Evolutionary conservation across 768 basidiomycete species (phyloP), one percentile per base, ranked within the genome.

Genomic region (Calocybe gangraenosa): DNA sequence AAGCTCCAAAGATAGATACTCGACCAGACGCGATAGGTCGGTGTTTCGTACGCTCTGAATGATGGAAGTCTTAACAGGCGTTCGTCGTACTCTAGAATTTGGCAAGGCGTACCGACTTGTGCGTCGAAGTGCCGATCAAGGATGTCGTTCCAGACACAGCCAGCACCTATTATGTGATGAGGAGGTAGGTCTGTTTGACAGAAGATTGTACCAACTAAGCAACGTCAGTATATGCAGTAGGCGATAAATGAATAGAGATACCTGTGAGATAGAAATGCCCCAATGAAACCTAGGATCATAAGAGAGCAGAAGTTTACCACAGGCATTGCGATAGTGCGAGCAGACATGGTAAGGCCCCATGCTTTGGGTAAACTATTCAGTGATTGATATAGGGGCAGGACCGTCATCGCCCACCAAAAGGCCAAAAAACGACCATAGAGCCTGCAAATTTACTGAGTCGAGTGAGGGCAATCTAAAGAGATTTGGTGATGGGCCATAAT

Each of bases 141-240:
- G 7, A 58, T 54, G 36, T 59, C 58, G 30, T 57, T 48, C 46
- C 50, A 57, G 7, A 50, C 44, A 25, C 40, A 49, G 20, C 52
- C 55, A 21, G 37, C 60, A 18, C 48, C 63, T 14, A 51, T 48
- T 25, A 37, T n/a, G 49, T 15, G 8, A 3, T 17, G 17, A 34
- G 7, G 18, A 33, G 15, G 9, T 11, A n/a, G 3, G 9, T 5
- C 15, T 14, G 13, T 8, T 22, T 17, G n/a, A 23, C 17, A 36
- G 4, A 34, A 2, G 41, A 15, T 15, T 28, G 13, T 35, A 25
- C n/a, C n/a, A 43, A 10, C 9, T 35, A 1, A 15, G 9, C 10
- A 3, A n/a, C n/a, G n/a, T n/a, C n/a, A 7, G 3, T 21, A 18
- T 20, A 33, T 17, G 10, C 3, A 43, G 19, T 1, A 1, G 33